phyloP scores from a whole-genome alignment of 176 grass and related monocot species.

The Carex littledalei region DNA sequence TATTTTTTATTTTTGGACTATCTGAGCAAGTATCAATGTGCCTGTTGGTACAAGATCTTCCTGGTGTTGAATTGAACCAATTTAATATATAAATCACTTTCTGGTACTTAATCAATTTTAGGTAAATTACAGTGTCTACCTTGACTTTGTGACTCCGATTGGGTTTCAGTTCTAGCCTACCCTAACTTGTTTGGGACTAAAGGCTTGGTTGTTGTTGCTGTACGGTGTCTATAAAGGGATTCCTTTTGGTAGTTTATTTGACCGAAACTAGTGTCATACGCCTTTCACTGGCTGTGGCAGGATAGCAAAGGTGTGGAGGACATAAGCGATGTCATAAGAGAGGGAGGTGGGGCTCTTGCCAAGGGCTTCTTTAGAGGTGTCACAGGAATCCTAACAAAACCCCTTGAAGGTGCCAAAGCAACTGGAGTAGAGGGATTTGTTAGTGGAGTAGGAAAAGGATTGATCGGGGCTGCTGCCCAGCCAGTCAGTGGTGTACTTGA shows the following conservation, averaged over 20 bases:
- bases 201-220: no score
- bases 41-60: background rate
- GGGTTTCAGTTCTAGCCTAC: no score
- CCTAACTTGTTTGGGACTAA: no score
- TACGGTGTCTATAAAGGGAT: background rate
- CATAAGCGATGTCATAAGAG: conserved; percentile 91
- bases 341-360: conserved; percentile 92
- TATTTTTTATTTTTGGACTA: background rate
- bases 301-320: conserved; percentile 99
- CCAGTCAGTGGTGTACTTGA: conserved; percentile 97
- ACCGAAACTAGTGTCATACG: background rate
- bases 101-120: background rate
- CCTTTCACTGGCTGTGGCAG: conserved; percentile 35
- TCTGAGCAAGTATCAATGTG: background rate
- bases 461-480: conserved; percentile 95
- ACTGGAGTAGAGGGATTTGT: conserved; percentile 94
- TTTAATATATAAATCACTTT: background rate
- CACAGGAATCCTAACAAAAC: conserved; percentile 94
- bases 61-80: background rate
- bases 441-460: conserved; percentile 89
- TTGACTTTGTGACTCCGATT: no score
- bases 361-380: conserved; percentile 97
- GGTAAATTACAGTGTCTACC: background rate
- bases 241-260: background rate
- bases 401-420: conserved; percentile 94